Percentiles rank a stretch among this genome's conserved stretches.
Evolutionary conservation across 1,139 yeast genomes (phyloP).

Genomic region (Scheffersomyces stambukii): DNA sequence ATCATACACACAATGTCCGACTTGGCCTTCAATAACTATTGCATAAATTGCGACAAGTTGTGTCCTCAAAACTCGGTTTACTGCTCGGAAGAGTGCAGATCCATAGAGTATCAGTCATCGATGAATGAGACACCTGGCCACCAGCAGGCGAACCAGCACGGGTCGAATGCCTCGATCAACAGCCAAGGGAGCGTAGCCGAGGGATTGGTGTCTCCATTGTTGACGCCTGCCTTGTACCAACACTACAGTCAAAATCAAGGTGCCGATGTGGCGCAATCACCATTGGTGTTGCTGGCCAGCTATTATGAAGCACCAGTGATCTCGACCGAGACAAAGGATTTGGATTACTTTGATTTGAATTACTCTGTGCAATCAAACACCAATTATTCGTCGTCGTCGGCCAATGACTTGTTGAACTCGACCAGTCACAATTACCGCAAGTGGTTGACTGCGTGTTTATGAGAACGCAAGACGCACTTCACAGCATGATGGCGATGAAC

Average conservation of each 20-base stretch:
- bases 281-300: conserved; percentile 6
- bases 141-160: conserved; percentile 1
- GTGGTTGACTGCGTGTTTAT: too few relatives aligned
- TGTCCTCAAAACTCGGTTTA: conserved; percentile 51
- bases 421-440: conserved; percentile 42
- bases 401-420: conserved; percentile 16
- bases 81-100: conserved; percentile 58
- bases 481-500: too few relatives aligned
- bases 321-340: conserved; percentile 13
- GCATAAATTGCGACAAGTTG: conserved; percentile 61
- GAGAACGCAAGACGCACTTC: too few relatives aligned
- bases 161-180: conserved; percentile 2
- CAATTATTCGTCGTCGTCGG: conserved; percentile 12
- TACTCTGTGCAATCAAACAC: conserved; percentile 24
- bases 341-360: conserved; percentile 33
- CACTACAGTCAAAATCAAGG: conserved; percentile 15
- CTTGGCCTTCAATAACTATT: conserved; percentile 61
- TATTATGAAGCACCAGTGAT: too few relatives aligned
- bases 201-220: conserved; percentile 31
- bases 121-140: conserved; percentile 6
- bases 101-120: conserved; percentile 28
- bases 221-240: conserved; percentile 32
- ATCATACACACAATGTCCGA: conserved; percentile 21
- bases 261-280: conserved; percentile 3
- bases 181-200: conserved; percentile 5